Evolutionary conservation across 1,284 basidiomycete genomes (phyloP), one percentile per base, ranked within the genome.

Genomic region (Vanrija sp.): DNA sequence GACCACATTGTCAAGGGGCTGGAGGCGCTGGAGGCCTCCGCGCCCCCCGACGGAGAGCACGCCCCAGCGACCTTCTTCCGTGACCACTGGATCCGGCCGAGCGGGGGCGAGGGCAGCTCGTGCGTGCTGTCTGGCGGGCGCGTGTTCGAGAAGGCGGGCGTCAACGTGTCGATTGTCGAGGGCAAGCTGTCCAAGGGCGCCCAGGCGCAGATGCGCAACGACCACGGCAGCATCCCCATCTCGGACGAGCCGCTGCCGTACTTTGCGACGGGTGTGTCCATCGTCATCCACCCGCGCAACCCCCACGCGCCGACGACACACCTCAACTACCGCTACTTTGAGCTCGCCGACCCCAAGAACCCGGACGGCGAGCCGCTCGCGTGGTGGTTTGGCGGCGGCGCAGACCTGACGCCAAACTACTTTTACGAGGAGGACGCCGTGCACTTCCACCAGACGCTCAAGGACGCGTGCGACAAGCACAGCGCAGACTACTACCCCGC

Each of bases 321-420:
- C 75, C 85, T 90, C 61, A 99, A 99, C 77, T 98, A 95, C 70
- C 88, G 96, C 51, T 98, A 98, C 78, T 98, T 99, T 73, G 96
- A 98, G 77, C 82, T 92, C 62, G 84, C 84, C 15, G 83, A 87
- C 61, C 78, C 78, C 37, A 75, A 48, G 71, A 78, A 50, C 56
- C 61, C 60, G n/a, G 5, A 14, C 31, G 45, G 66, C 46, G 80
- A 83, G 63, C 75, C 88, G 14, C 75, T 92, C 37, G 87, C 92
- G 9, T 98, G 94, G 93, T 99, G 96, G 96, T 98, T 98, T 68
- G 95, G 95, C 42, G 95, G 95, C 36, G 95, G 95, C n/a, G 85
- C 85, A 3, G 95, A 98, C 73, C 81, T 98, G 44, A 99, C 96
- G 0, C 96, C 96, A 0, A 87, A 87, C 14, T 98, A 97, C 75